Evolutionary conservation across 2,329 filamentous ascomycete genomes (phyloP).

Genomic region (Monosporascus sp.): DNA sequence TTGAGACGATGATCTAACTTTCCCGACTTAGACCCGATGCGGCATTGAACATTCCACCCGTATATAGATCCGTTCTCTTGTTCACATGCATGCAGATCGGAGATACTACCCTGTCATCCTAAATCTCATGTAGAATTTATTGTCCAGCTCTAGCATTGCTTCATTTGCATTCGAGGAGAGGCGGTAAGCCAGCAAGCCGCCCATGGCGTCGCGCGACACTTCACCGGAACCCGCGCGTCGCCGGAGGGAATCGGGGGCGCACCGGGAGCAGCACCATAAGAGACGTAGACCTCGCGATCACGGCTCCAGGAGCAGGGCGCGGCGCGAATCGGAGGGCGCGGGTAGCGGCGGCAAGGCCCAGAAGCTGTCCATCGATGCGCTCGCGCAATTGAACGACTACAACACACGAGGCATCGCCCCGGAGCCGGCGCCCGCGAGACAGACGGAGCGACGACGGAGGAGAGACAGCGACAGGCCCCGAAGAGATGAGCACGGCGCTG

Average conservation of each 20-base stretch:
- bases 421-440: conserved; percentile 34
- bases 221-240: conserved; percentile 17
- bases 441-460: conserved; percentile 36
- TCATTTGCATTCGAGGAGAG: too few relatives aligned
- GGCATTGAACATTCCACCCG: conserved; percentile 18
- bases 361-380: conserved; percentile 45
- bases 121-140: too few relatives aligned
- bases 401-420: conserved; percentile 40
- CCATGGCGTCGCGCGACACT: conserved; percentile 29
- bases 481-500: conserved; percentile 15
- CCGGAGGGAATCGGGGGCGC: conserved; percentile 20
- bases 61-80: conserved; percentile 11
- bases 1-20: neutral
- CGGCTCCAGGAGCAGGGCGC: conserved; percentile 23
- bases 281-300: conserved; percentile 28
- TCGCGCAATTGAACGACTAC: conserved; percentile 61
- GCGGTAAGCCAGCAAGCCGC: neutral
- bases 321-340: conserved; percentile 30
- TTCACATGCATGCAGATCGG: neutral
- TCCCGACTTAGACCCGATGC: neutral
- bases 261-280: conserved; percentile 31
- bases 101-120: neutral
- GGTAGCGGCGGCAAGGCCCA: conserved; percentile 20
- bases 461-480: conserved; percentile 29
- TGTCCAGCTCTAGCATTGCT: too few relatives aligned